Evolutionary conservation across 2,329 filamentous ascomycete genomes (phyloP), one percentile per base, ranked within the genome.

Genomic region (Lecanicillium sp.): DNA sequence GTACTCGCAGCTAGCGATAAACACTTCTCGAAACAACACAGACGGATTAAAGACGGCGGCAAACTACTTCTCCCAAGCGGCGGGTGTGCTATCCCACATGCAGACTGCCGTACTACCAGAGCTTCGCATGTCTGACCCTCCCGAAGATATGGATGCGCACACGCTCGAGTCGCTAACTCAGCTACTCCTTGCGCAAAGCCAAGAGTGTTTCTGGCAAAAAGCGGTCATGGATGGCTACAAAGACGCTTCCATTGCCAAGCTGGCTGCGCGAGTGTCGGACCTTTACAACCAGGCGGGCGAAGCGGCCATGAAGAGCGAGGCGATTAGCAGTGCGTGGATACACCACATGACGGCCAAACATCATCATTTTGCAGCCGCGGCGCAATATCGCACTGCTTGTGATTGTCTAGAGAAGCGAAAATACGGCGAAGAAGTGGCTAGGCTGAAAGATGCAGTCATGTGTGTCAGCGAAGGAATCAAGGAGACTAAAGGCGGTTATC

Each of bases 171-270:
- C 85, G 37, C 64, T 96, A 33, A 77, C 85, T 49, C 78, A 90
- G 57, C 71, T 98, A 20, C 78, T 94, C 57, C 72, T 98, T 9
- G 90, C 89, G 1, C 88, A 98, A 57, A 89, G 84, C 19, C 92
- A 98, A 56, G 92, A 98, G 63, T 96, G 89, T 57, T 96, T 92
- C 61, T 98, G 92, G 92, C 84, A 92, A 50, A 96, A 95, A 58
- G 90, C 92, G 1, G 89, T 94, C 42, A 89, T 94, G 67, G 90
- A 95, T 56, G 80, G 82, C 17, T 79, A 95, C 63, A 95, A 94
- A 58, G 92, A 98, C 56, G 84, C 80, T 2, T 86, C 83, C 1
- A 94, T 98, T 45, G 85, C 92, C 3, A 92, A 94, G 57, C 70
- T 98, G 14, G 89, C 92, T 4, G 87, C 87, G 0, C 63, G 87